phyloP scores from a whole-genome alignment of 495 filamentous ascomycete species.

The Penicillium bialowiezense region DNA sequence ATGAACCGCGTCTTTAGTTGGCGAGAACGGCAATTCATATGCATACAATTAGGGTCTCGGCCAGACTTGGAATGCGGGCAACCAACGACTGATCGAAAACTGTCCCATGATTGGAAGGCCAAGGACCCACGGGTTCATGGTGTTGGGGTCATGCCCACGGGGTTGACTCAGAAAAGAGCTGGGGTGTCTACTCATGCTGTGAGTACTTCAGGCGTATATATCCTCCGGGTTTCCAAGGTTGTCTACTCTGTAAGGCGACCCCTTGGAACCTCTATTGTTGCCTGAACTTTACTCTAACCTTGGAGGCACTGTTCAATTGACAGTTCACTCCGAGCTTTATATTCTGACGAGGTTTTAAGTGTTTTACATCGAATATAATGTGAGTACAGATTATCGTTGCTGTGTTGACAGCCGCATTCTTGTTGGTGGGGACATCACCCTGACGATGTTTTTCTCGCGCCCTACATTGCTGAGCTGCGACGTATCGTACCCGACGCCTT shows the following conservation, averaged over 20 bases:
- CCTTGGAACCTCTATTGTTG: slow-evolving; percentile 2
- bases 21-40: not conserved
- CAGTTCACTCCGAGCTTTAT: not conserved
- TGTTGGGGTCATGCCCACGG: not conserved
- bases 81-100: slow-evolving; percentile 6
- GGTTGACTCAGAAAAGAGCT: not conserved
- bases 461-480: slow-evolving; percentile 23
- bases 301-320: no score
- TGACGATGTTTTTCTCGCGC: slow-evolving; percentile 2
- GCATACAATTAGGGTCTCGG: slow-evolving; percentile 7
- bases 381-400: not conserved
- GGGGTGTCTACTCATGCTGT: no score
- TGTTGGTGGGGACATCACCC: slow-evolving; percentile 12
- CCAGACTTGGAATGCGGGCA: slow-evolving; percentile 13
- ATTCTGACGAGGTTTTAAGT: no score
- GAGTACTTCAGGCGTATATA: no score
- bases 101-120: slow-evolving; percentile 1
- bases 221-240: no score
- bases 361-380: not conserved
- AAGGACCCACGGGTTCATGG: slow-evolving; percentile 1
- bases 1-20: not conserved
- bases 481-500: not conserved
- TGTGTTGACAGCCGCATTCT: slow-evolving; percentile 16
- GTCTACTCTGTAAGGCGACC: not conserved
- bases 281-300: not conserved